Conservation (phyloP, 345 rosid genomes). For the Citrus reticulata region DNA sequence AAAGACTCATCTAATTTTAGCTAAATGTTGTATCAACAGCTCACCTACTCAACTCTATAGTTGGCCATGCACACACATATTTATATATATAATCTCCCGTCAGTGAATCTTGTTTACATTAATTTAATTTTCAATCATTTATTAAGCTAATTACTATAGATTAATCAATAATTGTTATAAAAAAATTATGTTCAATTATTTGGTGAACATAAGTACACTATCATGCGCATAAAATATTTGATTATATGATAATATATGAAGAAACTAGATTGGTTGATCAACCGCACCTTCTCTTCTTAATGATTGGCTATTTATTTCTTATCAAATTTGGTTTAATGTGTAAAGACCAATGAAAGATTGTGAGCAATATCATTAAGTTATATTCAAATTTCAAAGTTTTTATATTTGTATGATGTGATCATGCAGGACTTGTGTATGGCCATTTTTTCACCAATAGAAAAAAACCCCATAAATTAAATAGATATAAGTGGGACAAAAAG, state of each 20-base stretch:
- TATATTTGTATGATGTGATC: neutral
- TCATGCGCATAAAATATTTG: neutral
- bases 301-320: neutral
- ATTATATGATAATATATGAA: neutral
- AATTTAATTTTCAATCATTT: neutral
- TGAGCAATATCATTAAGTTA: neutral
- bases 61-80: neutral
- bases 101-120: neutral
- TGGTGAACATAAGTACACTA: neutral
- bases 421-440: neutral
- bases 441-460: neutral
- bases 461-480: neutral
- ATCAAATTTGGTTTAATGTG: neutral
- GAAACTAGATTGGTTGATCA: conserved; percentile 1
- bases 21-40: neutral
- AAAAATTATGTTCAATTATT: neutral
- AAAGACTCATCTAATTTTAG: neutral
- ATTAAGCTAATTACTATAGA: neutral
- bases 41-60: conserved; percentile 17
- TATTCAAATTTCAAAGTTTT: neutral
- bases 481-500: neutral
- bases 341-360: neutral
- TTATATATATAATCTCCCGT: neutral
- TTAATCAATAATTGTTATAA: neutral
- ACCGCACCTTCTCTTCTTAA: neutral